Conservation (phyloP, 352 stramenopile genomes). For the Globisporangium alternatum region DNA sequence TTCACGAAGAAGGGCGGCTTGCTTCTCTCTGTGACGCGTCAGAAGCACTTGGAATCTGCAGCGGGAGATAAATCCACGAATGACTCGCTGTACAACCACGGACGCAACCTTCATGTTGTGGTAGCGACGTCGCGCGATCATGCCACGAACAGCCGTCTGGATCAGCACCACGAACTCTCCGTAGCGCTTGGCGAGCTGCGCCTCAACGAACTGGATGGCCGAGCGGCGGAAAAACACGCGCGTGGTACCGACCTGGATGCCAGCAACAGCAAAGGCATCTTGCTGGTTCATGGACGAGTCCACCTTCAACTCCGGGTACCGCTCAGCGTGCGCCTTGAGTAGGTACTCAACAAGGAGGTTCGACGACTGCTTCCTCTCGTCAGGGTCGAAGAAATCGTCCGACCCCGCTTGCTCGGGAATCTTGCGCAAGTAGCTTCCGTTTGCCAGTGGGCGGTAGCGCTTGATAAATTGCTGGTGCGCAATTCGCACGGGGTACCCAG, state of each 20-base stretch:
- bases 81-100: constrained; percentile 49
- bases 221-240: constrained; percentile 83
- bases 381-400: constrained; percentile 50
- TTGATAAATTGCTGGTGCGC: constrained; percentile 91
- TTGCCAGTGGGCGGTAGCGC: constrained; percentile 82
- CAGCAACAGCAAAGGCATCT: constrained; percentile 39
- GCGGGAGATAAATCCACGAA: constrained; percentile 68
- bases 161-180: constrained; percentile 86
- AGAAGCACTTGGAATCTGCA: constrained; percentile 51
- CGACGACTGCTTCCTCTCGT: constrained; percentile 51
- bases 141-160: constrained; percentile 60
- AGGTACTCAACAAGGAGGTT: constrained; percentile 65
- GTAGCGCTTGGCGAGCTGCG: constrained; percentile 82
- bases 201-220: constrained; percentile 84
- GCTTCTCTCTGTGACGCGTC: constrained; percentile 41
- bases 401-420: constrained; percentile 53
- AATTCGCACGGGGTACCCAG: constrained; percentile 97
- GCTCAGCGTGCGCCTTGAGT: constrained; percentile 60
- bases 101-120: constrained; percentile 40
- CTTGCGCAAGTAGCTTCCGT: constrained; percentile 54
- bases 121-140: constrained; percentile 52
- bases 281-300: constrained; percentile 38
- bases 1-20: constrained; percentile 36
- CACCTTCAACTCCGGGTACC: constrained; percentile 52
- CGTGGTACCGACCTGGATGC: constrained; percentile 77